Evolutionary conservation across 2,329 filamentous ascomycete genomes (phyloP).

Genomic region (Neofusicoccum laricinum): DNA sequence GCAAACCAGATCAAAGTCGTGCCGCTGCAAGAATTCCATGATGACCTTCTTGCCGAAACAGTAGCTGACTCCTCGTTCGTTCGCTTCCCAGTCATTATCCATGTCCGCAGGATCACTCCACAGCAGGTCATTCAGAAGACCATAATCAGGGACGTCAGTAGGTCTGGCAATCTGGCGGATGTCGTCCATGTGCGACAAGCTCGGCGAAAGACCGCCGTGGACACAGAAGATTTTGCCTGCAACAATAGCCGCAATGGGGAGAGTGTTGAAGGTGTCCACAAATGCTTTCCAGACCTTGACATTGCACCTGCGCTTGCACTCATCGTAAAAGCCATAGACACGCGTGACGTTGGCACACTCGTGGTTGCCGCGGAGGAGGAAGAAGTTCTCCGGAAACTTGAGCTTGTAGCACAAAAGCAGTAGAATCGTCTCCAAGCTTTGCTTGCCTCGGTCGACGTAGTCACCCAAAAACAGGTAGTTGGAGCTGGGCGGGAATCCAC

Average conservation of each 20-base stretch:
- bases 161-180: slow-evolving; percentile 94
- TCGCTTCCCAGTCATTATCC: slow-evolving; percentile 97
- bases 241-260: slow-evolving; percentile 94
- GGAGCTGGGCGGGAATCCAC: slow-evolving; percentile 84
- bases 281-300: slow-evolving; percentile 99
- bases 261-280: slow-evolving; percentile 91
- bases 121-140: slow-evolving; percentile 86
- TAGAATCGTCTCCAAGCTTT: slow-evolving; percentile 91
- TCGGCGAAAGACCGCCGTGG: slow-evolving; percentile 89
- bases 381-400: slow-evolving; percentile 97
- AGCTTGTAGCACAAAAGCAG: slow-evolving; percentile 94
- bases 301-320: slow-evolving; percentile 94
- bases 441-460: slow-evolving; percentile 95
- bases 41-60: slow-evolving; percentile 99
- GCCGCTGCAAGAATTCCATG: slow-evolving; percentile 86
- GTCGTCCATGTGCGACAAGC: slow-evolving; percentile 94
- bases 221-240: slow-evolving; percentile 98
- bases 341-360: slow-evolving; percentile 95
- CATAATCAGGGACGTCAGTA: slow-evolving; percentile 96
- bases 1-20: slow-evolving; percentile 97
- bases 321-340: slow-evolving; percentile 97
- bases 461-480: slow-evolving; percentile 96
- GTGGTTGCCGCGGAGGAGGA: slow-evolving; percentile 89
- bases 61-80: slow-evolving; percentile 94
- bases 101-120: slow-evolving; percentile 99